Evolutionary conservation across 2,329 filamentous ascomycete species (phyloP), one percentile per base, ranked within the genome.

Genomic region (Penicillium crustosum): DNA sequence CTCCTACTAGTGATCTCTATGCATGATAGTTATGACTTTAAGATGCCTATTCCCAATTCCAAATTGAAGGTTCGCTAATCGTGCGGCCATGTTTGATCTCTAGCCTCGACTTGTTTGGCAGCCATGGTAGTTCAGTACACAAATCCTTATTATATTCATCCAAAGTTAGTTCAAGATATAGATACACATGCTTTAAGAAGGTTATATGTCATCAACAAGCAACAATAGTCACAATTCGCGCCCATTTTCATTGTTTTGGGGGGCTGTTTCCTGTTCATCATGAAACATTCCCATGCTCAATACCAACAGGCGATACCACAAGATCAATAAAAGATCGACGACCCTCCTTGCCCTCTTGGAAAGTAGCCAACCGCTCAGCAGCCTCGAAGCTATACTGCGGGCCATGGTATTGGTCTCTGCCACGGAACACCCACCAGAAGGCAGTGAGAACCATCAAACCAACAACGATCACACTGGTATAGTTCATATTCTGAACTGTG

Each of bases 401-500:
- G 0, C 75, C 73, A 4, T 63, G 60, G 36, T 76, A 77, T n/a
- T 65, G 61, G 6, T 59, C 66, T 27, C 62, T 68, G 0, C 63
- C 71, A 6, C 66, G 62, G 21, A 67, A 49, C n/a, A 71, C 56
- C 75, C 75, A 77, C 69, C 73, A 75, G 7, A 65, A 38, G 0
- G 65, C 69, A 31, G 70, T 70, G 19, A 78, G 61, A 2, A 67
- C 58, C 42, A 74, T 66, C 53, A 77, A 48, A 0, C 75, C 76
- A 4, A 70, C 72, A 2, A 68, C 68, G 33, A 79, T 77, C 3
- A 77, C 70, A 35, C 69, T 73, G 1, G 74, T 73, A 51, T 78
- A 86, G 66, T 86, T 86, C 83, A 86, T 86, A 41, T 73, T 79
- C 12, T 69, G 65, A 0, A 77, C 76, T 1, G 70, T 69, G 0